Conservation (phyloP, 495 filamentous ascomycete genomes). For the Lophium mytilinum region DNA sequence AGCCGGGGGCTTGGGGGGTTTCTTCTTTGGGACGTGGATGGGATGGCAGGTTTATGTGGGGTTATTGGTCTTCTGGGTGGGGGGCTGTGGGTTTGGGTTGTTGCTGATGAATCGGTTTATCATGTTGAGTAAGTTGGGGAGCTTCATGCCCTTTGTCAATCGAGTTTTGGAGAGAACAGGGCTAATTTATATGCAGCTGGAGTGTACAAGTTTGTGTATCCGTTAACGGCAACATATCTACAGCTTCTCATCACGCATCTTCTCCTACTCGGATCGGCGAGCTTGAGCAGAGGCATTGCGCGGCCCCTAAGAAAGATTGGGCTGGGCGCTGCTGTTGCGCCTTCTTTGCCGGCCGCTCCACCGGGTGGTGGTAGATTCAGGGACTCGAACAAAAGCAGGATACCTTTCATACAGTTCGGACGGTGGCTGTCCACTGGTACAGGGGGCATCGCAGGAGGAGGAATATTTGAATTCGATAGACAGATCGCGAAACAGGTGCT, state of each 20-base stretch:
- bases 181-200: conserved; percentile 31
- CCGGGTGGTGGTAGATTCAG: conserved; percentile 9
- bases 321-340: conserved; percentile 35
- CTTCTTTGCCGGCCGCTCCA: conserved; percentile 27
- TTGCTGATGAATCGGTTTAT: conserved; percentile 45
- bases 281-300: conserved; percentile 34
- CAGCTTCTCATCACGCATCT: conserved; percentile 43
- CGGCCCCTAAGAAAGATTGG: conserved; percentile 33
- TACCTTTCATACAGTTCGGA: conserved; percentile 14
- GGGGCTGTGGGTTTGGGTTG: conserved; percentile 37
- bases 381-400: conserved; percentile 10
- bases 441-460: conserved; percentile 46
- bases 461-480: conserved; percentile 43
- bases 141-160: background rate
- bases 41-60: conserved; percentile 46
- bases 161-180: background rate
- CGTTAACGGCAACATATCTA: conserved; percentile 41
- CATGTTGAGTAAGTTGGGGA: conserved; percentile 31
- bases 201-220: conserved; percentile 44
- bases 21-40: conserved; percentile 41
- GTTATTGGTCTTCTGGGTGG: conserved; percentile 39
- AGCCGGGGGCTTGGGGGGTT: conserved; percentile 40
- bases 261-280: conserved; percentile 34
- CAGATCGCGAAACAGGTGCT: conserved; percentile 35
- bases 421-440: conserved; percentile 27